Evolutionary conservation across 768 basidiomycete genomes (phyloP), one percentile per base, ranked within the genome.

Genomic region (Lanmaoa pseudosensibilis): DNA sequence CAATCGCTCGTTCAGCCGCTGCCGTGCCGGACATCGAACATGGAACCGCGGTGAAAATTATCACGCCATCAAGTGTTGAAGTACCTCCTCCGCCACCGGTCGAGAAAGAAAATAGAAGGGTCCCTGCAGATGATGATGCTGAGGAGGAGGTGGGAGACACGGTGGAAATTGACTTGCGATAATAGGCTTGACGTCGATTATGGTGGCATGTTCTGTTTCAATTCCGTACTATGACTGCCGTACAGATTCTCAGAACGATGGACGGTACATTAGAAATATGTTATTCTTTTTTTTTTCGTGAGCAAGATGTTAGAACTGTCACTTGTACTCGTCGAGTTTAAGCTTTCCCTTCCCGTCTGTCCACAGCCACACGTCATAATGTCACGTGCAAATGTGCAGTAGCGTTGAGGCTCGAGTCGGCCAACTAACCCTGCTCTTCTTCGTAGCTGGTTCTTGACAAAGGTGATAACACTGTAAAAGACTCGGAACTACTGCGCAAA

Each of bases 131-230:
- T 33, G 86, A 86, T 27, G 71, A 85, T 10, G 80, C 69, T 0
- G 88, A 89, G 37, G 89, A 89, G 50, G 90, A 91, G 32, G 80
- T 91, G 45, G 90, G 89, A 0, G 87, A 87, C 68, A 91, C 87
- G 6, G 89, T 83, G 33, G 90, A 91, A 63, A 87, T 90, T 59
- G 77, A 80, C 39, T 71, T 84, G 71, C 75, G 80, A 63, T 80
- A 59, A 68, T 75, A 54, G 19, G 7, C 6, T 5, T 21, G 30
- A n/a, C 25, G 9, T 48, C 4, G 37, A 19, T 49, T 15, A 13
- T 25, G 34, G 40, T 40, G 37, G 36, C 41, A 27, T 37, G 25
- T 48, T 48, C 32, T 27, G 30, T 51, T 47, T 44, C 46, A 40
- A 23, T 46, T 51, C 36, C 32, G 33, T 23, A 27, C 39, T 50